phyloP scores from a whole-genome alignment of 768 basidiomycete genomes.

The Collybia sordida region DNA sequence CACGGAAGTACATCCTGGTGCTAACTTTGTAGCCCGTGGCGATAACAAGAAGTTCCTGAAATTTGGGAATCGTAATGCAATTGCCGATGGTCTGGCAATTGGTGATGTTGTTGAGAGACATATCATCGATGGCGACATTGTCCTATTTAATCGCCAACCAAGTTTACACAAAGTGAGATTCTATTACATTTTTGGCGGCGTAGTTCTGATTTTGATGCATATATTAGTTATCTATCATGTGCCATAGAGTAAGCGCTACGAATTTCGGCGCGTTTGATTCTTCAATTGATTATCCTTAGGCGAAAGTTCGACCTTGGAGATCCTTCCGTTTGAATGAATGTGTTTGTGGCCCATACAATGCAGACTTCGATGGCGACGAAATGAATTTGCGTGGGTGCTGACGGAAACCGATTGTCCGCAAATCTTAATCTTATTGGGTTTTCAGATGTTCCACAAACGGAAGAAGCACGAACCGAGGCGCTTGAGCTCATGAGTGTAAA shows the following conservation, averaged over 20 bases:
- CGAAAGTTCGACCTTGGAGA: constrained; percentile 94
- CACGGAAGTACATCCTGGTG: constrained; percentile 88
- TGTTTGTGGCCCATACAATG: constrained; percentile 98
- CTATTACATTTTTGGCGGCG: constrained; percentile 2
- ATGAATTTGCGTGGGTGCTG: constrained; percentile 90
- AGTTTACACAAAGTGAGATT: constrained; percentile 84
- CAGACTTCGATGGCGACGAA: constrained; percentile 99
- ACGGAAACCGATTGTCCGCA: not conserved
- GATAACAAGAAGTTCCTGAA: constrained; percentile 88
- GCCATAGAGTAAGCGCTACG: constrained; percentile 72
- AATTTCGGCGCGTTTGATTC: not conserved
- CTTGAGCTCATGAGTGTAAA: constrained; percentile 97
- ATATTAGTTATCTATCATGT: constrained; percentile 94
- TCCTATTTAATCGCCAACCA: constrained; percentile 97
- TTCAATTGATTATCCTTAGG: constrained; percentile 32
- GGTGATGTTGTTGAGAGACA: constrained; percentile 97
- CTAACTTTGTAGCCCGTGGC: constrained; percentile 87
- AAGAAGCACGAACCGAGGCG: constrained; percentile 96
- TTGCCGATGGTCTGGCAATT: constrained; percentile 79
- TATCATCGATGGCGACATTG: constrained; percentile 92
- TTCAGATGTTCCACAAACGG: constrained; percentile 96
- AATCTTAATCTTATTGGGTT: constrained; percentile 5
- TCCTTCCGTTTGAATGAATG: constrained; percentile 98
- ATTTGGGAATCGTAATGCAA: constrained; percentile 77
- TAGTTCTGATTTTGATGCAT: not conserved